Conservation (phyloP, 257 asterid genomes). For the Cynanchum wilfordii region DNA sequence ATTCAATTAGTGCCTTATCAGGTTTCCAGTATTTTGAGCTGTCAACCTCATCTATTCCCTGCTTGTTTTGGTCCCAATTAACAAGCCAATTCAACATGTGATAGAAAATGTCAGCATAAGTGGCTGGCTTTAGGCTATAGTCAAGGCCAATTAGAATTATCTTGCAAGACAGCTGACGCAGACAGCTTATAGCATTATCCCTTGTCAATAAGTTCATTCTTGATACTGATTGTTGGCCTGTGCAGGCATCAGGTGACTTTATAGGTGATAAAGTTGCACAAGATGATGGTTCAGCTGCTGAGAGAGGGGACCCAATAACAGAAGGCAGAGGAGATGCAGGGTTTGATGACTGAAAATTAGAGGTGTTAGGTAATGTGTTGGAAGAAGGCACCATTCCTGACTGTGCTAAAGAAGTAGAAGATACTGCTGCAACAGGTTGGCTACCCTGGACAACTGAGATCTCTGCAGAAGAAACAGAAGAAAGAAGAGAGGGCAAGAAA, state of each 20-base stretch:
- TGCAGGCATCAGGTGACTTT: conserved; percentile 58
- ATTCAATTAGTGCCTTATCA: conserved; percentile 74
- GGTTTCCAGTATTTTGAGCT: conserved; percentile 63
- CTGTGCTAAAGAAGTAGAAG: conserved; percentile 63
- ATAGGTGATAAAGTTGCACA: conserved; percentile 53
- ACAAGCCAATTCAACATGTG: conserved; percentile 89
- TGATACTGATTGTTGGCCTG: conserved; percentile 47
- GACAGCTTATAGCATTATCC: conserved; percentile 70
- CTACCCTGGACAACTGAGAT: conserved; percentile 58
- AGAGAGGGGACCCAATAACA: conserved; percentile 83
- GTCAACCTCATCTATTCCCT: conserved; percentile 64
- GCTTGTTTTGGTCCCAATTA: conserved; percentile 78
- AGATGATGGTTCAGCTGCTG: conserved; percentile 78
- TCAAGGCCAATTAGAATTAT: conserved; percentile 72
- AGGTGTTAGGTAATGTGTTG: conserved; percentile 37
- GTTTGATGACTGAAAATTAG: conserved; percentile 66
- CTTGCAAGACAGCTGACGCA: conserved; percentile 89
- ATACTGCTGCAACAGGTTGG: conserved; percentile 45
- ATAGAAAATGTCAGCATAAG: conserved; percentile 67
- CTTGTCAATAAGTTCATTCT: conserved; percentile 39
- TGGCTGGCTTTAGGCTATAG: conserved; percentile 71
- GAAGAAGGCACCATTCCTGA: conserved; percentile 63
- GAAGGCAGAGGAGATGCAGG: conserved; percentile 88
- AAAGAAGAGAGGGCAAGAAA: conserved; percentile 83
- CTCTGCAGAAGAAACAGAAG: conserved; percentile 81